phyloP scores from a whole-genome alignment of 2,329 filamentous ascomycete species.

The Myriosclerotinia curreyana region DNA sequence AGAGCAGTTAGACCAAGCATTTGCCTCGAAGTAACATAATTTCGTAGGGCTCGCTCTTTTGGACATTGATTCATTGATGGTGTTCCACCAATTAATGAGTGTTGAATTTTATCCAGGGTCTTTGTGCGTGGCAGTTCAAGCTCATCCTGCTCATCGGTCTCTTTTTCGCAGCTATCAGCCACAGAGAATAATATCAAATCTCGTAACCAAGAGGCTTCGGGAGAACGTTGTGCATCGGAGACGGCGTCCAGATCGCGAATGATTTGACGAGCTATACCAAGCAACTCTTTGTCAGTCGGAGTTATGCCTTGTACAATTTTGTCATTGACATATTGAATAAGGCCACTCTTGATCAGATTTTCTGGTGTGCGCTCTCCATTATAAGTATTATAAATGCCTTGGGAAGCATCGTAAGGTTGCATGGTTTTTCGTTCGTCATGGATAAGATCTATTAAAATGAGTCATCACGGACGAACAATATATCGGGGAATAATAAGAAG shows the following conservation, averaged over 20 bases:
- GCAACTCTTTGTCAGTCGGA: conserved; percentile 53
- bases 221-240: conserved; percentile 38
- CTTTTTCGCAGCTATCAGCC: background rate
- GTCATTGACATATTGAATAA: conserved; percentile 52
- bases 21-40: conserved; percentile 31
- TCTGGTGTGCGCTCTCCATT: conserved; percentile 56
- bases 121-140: background rate
- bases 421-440: conserved; percentile 59
- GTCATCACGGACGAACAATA: conserved; percentile 35
- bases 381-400: conserved; percentile 44
- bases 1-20: conserved; percentile 56
- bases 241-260: conserved; percentile 54
- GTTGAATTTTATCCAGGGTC: background rate
- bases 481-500: background rate
- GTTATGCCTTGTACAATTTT: conserved; percentile 43
- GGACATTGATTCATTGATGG: conserved; percentile 23
- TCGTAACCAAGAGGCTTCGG: conserved; percentile 53
- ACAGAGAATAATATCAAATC: conserved; percentile 54
- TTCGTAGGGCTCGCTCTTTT: conserved; percentile 31
- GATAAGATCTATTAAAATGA: conserved; percentile 53
- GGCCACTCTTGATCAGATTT: conserved; percentile 57
- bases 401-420: conserved; percentile 48
- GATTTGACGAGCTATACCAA: conserved; percentile 57
- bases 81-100: background rate
- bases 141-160: background rate